Evolutionary conservation across 2,329 filamentous ascomycete genomes (phyloP), one percentile per base, ranked within the genome.

Genomic region (Pseudopyrenochaeta lycopersici): DNA sequence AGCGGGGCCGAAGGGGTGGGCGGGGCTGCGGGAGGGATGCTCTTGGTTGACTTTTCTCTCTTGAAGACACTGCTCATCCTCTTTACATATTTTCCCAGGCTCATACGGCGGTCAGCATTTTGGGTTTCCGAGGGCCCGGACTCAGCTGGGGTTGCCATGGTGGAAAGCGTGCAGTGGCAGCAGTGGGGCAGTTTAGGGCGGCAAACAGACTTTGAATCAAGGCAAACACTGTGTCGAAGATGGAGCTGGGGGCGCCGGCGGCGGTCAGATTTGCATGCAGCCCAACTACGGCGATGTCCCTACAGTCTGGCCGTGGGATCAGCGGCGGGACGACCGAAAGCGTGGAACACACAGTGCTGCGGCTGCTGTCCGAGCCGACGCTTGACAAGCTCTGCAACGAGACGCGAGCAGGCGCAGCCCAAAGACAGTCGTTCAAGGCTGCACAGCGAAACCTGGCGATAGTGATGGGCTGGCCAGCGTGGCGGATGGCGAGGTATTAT

Each of bases 61-160:
- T 68, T 71, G 63, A 76, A 75, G 10, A 76, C 73, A 40, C 69
- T 75, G 62, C 71, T 71, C 67, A 77, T 74, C 46, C 73, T 63
- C 72, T 76, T 76, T 39, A 77, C 70, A 46, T 76, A 77, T 56
- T 73, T 76, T 9, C 72, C 72, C 63, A 76, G 48, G 50, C 68
- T 72, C 59, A 67, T 70, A 42, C 71, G 64, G 30, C 70, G 67
- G 35, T 73, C 66, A 17, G 43, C 59, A 30, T 64, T 63, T 35
- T 70, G 66, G 39, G 30, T 36, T 36, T 61, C 60, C 15, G 67
- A 36, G 30, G 62, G 56, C 15, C 46, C 62, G 20, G 58, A 11
- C 30, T 50, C 54, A 12, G 47, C 41, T 41, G 70, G 60, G 32
- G 67, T 64, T 51, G 70, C 69, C 72, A 74, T 74, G 54, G 35